phyloP scores from a whole-genome alignment of 306 rosid species.

The Malus orientalis region DNA sequence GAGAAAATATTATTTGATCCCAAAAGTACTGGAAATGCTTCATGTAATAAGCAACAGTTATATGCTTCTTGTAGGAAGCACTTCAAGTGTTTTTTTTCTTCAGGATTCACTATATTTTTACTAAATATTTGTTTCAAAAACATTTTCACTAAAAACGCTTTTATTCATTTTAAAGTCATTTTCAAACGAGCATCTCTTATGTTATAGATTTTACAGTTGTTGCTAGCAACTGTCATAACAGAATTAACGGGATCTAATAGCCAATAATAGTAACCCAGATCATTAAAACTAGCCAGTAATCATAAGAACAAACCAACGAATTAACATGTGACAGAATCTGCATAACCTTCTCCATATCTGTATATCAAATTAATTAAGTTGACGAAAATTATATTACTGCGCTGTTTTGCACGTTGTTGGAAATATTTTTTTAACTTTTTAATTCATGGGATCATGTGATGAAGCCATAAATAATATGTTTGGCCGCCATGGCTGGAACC shows the following conservation, averaged over 20 bases:
- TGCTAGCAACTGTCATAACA: constrained; percentile 14
- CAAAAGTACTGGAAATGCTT: too few relatives aligned
- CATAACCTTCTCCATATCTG: constrained; percentile 18
- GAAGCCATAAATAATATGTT: constrained; percentile 14
- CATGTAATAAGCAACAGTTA: too few relatives aligned
- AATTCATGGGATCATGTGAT: constrained; percentile 50
- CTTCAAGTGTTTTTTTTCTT: too few relatives aligned
- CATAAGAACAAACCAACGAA: not conserved
- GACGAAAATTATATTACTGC: constrained; percentile 6
- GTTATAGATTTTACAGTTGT: not conserved
- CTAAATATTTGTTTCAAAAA: too few relatives aligned
- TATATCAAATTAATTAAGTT: constrained; percentile 9
- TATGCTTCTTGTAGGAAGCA: too few relatives aligned
- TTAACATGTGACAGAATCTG: constrained; percentile 43
- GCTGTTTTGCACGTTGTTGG: constrained; percentile 17
- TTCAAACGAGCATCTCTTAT: not conserved
- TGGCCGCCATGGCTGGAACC: constrained; percentile 16
- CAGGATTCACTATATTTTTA: too few relatives aligned
- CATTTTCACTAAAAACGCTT: accelerated
- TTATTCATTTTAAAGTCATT: too few relatives aligned
- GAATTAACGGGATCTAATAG: constrained; percentile 6
- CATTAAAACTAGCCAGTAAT: not conserved
- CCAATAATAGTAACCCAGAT: constrained; percentile 4
- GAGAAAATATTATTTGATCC: too few relatives aligned
- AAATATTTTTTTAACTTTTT: not conserved